Percentiles rank a stretch among this genome's conserved stretches.
These are phyloP conservation scores for peach (Prunus persica) DNA, from an alignment of 306 rosid species.

Conservation along the genomic window Prunus_persica_NCBIv2 NC_034009.1:1043001-1043500, in stretches of 20 bases:
- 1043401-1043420: too few species aligned
- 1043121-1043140: constrained; percentile 92
- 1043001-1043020: constrained; percentile 74
- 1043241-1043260: neutral
- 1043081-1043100: neutral
- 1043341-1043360: too few species aligned
- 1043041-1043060: neutral
- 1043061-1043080: neutral
- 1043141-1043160: constrained; percentile 69
- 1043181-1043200: constrained; percentile 72
- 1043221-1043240: neutral
- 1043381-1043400: neutral
- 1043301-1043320: neutral
- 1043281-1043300: neutral
- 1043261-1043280: neutral
- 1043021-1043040: constrained; percentile 58
- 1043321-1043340: too few species aligned
- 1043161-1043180: constrained; percentile 58
- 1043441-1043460: neutral
- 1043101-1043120: constrained; percentile 44
- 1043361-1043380: too few species aligned
- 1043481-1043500: neutral
- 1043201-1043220: constrained; percentile 31
- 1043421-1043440: too few species aligned
- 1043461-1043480: neutral